Percentiles rank a stretch among this genome's conserved stretches.
Conservation (phyloP, 768 basidiomycete genomes). For the Gautieria morchelliformis region DNA sequence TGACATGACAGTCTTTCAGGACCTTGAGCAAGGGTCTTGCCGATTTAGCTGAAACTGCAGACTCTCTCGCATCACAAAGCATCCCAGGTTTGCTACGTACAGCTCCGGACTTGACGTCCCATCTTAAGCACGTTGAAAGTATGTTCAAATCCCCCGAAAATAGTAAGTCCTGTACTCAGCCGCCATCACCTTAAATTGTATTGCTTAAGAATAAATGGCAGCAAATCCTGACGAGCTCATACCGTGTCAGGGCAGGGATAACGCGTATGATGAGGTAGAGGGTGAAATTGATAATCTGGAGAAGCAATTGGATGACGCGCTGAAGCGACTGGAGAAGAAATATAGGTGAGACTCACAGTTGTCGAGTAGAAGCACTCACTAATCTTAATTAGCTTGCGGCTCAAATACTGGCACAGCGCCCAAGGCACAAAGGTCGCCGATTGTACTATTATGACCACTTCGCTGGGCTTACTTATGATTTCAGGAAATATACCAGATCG, state of each 20-base stretch:
- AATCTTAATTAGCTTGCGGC: constrained; percentile 34
- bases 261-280: constrained; percentile 71
- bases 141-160: constrained; percentile 62
- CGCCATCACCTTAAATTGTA: not conserved
- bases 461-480: not conserved
- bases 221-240: constrained; percentile 59
- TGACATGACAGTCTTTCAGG: constrained; percentile 53
- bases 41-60: constrained; percentile 52
- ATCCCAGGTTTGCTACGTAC: constrained; percentile 66
- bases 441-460: not conserved
- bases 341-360: constrained; percentile 40
- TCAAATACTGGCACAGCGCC: constrained; percentile 68
- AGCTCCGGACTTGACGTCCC: constrained; percentile 68
- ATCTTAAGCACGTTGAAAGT: constrained; percentile 62
- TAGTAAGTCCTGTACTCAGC: constrained; percentile 28
- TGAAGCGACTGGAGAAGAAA: constrained; percentile 57
- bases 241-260: constrained; percentile 79
- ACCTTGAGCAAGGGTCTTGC: constrained; percentile 59
- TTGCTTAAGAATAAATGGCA: not conserved
- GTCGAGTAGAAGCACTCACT: constrained; percentile 2
- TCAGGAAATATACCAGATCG: constrained; percentile 81
- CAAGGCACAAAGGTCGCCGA: constrained; percentile 64
- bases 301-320: constrained; percentile 52
- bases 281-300: constrained; percentile 65
- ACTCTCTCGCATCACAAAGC: constrained; percentile 67